Base-by-base conservation (phyloP, 2,329 filamentous ascomycete genomes). In the Alternaria sp. region DNA sequence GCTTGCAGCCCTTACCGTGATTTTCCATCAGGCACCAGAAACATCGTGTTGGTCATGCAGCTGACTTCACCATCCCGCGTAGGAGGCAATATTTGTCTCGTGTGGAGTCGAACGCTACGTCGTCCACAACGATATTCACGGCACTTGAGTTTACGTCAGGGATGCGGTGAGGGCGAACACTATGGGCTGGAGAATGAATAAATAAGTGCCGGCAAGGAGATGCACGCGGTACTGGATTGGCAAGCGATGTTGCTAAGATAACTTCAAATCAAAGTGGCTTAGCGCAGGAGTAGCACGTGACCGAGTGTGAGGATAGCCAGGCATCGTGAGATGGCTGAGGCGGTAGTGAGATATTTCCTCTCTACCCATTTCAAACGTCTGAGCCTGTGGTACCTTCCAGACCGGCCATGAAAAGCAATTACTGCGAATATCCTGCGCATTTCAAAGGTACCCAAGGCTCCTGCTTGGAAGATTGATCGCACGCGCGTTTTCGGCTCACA, bases 1-100 rank as follows among this genome's bases (percentile, higher is more conserved):
- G 36, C 46, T 61, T 45, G 51, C 59, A 49, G 47, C 47, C 45
- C 32, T 43, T 60, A 54, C 54, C 32, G 50, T 43, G 46, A 28
- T 30, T 32, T 30, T 51, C 26, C 30, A 61, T 44, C 58, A 63
- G 59, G 61, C 58, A 61, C 51, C 52, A 57, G 51, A 51, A 36
- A 32, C 13, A 46, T 61, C 47, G 17, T 43, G 13, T 30, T 30
- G 21, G 61, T 56, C 61, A 56, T 51, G 56, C 61, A 40, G 44
- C 56, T 59, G 32, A 45, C 51, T 45, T 45, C 57, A 36, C 43
- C 36, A 36, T 52, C 55, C 59, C 43, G 21, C 50, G 30, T 40
- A 40, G 32, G 49, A 32, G 30, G 26, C 36, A 28, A 46, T 45
- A 21, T 52, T 52, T 45, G 56, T 57, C 56, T 62, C 44, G 32